phyloP scores from a whole-genome alignment of 2,329 filamentous ascomycete genomes.

The Akanthomyces dipterigenus region DNA sequence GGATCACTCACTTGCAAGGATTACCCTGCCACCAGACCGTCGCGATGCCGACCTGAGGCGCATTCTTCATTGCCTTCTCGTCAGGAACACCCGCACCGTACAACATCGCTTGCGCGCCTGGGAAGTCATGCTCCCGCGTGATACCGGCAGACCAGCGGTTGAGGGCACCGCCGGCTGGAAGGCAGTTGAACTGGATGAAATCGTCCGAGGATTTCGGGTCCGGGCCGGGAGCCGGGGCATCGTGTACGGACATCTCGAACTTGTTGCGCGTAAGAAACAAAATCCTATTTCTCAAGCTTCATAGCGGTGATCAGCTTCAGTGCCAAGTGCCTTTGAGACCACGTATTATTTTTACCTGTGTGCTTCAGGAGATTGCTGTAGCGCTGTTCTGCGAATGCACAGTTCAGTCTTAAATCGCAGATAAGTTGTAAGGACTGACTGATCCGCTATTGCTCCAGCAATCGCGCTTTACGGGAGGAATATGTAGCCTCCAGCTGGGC shows the following conservation, averaged over 20 bases:
- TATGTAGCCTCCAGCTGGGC: neutral
- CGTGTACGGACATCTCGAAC: neutral
- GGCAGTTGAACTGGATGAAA: conserved; percentile 46
- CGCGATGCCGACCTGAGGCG: conserved; percentile 83
- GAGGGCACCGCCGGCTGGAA: conserved; percentile 50
- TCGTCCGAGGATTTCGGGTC: conserved; percentile 42
- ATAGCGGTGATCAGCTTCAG: neutral
- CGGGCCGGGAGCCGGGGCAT: conserved; percentile 1
- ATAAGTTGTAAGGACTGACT: no score
- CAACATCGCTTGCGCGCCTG: conserved; percentile 92
- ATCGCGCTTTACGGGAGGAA: neutral
- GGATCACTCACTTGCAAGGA: conserved; percentile 73
- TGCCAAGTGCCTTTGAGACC: neutral
- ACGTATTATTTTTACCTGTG: neutral
- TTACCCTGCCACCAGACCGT: conserved; percentile 98
- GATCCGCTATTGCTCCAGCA: neutral
- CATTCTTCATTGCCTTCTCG: conserved; percentile 77
- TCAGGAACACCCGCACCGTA: conserved; percentile 87
- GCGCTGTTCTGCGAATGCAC: neutral
- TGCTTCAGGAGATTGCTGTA: neutral
- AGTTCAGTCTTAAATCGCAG: neutral
- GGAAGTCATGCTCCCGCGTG: conserved; percentile 82
- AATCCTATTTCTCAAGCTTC: neutral
- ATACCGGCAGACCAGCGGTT: conserved; percentile 83
- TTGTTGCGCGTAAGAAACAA: no score